Conservation (phyloP, 176 grass and related monocot genomes). For the Carex myosuroides region DNA sequence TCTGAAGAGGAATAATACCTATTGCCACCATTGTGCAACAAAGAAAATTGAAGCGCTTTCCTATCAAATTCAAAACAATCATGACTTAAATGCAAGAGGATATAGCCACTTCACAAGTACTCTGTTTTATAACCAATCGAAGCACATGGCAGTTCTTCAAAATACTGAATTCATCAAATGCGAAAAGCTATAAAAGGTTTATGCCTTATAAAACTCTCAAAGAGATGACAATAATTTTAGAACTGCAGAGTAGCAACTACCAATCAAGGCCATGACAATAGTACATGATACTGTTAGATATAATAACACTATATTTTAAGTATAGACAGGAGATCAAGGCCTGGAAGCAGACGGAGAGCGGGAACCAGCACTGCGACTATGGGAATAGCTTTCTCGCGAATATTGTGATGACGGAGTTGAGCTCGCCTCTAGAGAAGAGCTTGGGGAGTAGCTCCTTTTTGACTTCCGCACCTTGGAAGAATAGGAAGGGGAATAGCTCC, state of each 20-base stretch:
- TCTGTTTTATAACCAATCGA: neutral
- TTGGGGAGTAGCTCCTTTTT: neutral
- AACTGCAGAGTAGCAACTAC: neutral
- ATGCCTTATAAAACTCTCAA: neutral
- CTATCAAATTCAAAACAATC: neutral
- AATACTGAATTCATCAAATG: neutral
- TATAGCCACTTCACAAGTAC: neutral
- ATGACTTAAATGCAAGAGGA: neutral
- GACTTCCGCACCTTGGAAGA: neutral
- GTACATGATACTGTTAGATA: neutral
- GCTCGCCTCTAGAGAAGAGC: neutral
- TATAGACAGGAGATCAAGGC: neutral
- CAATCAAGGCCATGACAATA: neutral
- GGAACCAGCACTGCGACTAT: conserved; percentile 17
- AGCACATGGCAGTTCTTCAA: neutral
- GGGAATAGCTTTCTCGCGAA: conserved; percentile 17
- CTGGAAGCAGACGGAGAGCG: conserved; percentile 1
- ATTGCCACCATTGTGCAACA: neutral
- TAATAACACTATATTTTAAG: neutral
- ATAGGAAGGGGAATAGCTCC: neutral
- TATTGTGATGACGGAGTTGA: neutral
- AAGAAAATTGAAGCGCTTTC: neutral
- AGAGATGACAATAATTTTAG: neutral
- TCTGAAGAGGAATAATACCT: too few relatives aligned
- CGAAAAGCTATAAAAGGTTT: neutral